Evolutionary conservation across 768 basidiomycete genomes (phyloP).

Genomic region (Porpolomopsis calyptriformis): DNA sequence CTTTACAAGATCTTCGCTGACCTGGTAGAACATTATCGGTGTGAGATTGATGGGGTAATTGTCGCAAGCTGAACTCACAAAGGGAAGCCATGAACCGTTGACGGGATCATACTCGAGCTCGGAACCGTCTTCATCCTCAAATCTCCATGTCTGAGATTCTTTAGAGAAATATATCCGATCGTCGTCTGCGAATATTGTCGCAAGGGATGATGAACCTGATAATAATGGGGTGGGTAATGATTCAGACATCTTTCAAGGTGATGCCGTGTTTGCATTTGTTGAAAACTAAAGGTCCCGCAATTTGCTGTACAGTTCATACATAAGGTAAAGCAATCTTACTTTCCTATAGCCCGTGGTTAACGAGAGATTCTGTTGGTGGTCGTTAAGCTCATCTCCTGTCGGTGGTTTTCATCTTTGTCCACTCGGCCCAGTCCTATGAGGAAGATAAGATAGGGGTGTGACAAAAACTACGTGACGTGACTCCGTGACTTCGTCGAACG

Average conservation of each 20-base stretch:
- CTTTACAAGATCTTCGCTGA: conserved; percentile 78
- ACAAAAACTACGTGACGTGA: too few relatives aligned
- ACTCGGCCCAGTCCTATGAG: too few relatives aligned
- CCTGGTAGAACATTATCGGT: conserved; percentile 29
- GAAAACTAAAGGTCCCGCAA: conserved; percentile 20
- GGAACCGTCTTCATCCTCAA: conserved; percentile 82
- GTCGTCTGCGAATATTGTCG: conserved; percentile 68
- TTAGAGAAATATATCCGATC: conserved; percentile 76
- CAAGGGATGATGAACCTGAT: conserved; percentile 45
- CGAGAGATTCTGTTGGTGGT: too few relatives aligned
- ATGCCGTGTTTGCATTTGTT: conserved; percentile 31
- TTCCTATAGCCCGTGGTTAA: too few relatives aligned
- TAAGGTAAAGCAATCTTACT: too few relatives aligned
- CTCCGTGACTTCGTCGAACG: too few relatives aligned
- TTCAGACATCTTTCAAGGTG: conserved; percentile 29
- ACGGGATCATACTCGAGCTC: conserved; percentile 80
- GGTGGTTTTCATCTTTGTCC: too few relatives aligned
- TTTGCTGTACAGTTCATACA: too few relatives aligned
- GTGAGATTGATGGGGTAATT: not conserved
- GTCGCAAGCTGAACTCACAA: conserved; percentile 45
- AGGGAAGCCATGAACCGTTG: conserved; percentile 72
- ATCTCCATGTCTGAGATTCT: conserved; percentile 68
- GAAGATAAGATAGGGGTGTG: too few relatives aligned
- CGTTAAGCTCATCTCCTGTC: too few relatives aligned
- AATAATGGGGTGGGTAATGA: conserved; percentile 39